Evolutionary conservation across 345 rosid genomes (phyloP).

Genomic region (Acer negundo): DNA sequence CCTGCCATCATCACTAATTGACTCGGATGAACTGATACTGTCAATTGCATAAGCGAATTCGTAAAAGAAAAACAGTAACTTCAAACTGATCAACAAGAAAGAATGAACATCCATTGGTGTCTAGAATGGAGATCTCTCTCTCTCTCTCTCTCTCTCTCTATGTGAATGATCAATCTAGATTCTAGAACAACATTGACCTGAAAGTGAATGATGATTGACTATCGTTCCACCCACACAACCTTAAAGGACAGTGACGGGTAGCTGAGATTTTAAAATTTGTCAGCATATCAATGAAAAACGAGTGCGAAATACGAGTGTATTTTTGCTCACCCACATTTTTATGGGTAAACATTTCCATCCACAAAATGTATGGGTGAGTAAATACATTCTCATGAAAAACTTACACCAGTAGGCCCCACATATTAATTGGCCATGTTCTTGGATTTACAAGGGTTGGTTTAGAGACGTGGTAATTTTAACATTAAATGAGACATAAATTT

Average conservation of each 20-base stretch:
- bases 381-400: too few relatives aligned
- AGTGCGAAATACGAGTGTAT: too few relatives aligned
- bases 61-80: background rate
- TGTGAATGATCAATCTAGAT: background rate
- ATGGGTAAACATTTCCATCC: too few relatives aligned
- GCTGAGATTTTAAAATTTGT: background rate
- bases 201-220: background rate
- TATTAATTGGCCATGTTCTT: too few relatives aligned
- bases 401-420: too few relatives aligned
- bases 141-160: background rate
- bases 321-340: too few relatives aligned
- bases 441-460: too few relatives aligned
- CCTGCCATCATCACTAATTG: background rate
- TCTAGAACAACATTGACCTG: background rate
- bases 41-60: slow-evolving; percentile 13
- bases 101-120: background rate
- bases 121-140: background rate
- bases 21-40: background rate
- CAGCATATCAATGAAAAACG: too few relatives aligned
- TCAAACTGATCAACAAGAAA: background rate
- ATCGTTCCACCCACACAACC: background rate
- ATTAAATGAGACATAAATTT: background rate
- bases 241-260: background rate
- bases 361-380: too few relatives aligned
- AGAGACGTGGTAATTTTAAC: background rate